Evolutionary conservation across 164 flowering plant species (phyloP), one percentile per base, ranked within the genome.

Genomic region (Tetracentron sinense): DNA sequence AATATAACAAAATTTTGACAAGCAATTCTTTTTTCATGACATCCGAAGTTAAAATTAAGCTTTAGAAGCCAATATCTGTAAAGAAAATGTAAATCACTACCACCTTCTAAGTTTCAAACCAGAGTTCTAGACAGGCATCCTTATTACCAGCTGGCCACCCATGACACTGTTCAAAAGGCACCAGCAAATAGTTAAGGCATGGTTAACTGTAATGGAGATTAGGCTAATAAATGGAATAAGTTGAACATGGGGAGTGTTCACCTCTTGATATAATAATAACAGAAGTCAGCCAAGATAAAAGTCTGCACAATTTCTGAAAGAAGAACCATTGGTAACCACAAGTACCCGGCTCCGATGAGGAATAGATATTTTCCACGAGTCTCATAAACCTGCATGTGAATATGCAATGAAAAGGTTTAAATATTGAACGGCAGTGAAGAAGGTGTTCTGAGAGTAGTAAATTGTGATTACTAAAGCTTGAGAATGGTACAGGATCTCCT

Each of bases 191-290:
- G 16, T 10, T 25, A 22, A 44, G 7, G 28, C 7, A n/a, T 58
- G 1, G 30, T 25, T 30, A 38, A 27, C 8, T 12, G 47, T 11
- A 57, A 25, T 58, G 8, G 4, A 20, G 15, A 5, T 1, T 46
- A 14, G 31, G 15, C 1, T 3, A 38, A 21, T 22, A 1, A 4
- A 29, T 11, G 50, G 21, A n/a, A 42, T 31, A 53, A 42, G 20
- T 20, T 49, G 59, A 46, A 14, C 21, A 44, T 17, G 23, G 7
- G n/a, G 10, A 46, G 31, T 7, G 22, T 55, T 66, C 23, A 90
- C 98, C 93, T 88, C 75, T 88, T 88, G 60, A 85, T 65, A 53
- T 92, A 92, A 70, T 88, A 90, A 73, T 88, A 92, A 69, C 98
- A 92, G 66, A 92, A 92, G 68, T 92, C 98, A 0, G 94, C 90